Evolutionary conservation across 352 stramenopile genomes (phyloP), one percentile per base, ranked within the genome.

Genomic region (Phytophthora tubulina): DNA sequence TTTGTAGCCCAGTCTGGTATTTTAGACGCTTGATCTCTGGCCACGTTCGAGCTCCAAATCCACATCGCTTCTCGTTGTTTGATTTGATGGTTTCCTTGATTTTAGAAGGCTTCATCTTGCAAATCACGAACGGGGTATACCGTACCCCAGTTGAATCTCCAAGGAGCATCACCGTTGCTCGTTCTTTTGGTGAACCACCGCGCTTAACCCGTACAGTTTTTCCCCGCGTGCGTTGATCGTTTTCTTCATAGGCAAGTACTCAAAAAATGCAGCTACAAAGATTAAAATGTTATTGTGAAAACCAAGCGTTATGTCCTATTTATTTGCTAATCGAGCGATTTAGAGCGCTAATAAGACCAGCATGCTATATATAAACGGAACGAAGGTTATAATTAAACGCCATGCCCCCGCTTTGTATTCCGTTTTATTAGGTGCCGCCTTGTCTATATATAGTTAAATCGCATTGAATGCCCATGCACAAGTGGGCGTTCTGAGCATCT

Each of bases 401-500:
- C n/a, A n/a, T n/a, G n/a, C n/a, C n/a, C n/a, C n/a, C n/a, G n/a
- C n/a, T n/a, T n/a, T 21, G 21, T 21, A 21, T 21, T 21, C 21
- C 21, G 21, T 21, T 21, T 21, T 21, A 21, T 21, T 21, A 21
- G 21, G 21, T 21, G 21, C 21, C 21, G 21, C 21, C 0, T 21
- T 21, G 21, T 21, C 21, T 53, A 53, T 35, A 36, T 10, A 55
- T 55, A 55, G 31, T 21, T 11, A 30, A 6, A 49, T 41, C 32
- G 41, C 54, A 17, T 53, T 6, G 51, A 56, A 56, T 64, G 57
- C 57, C 57, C 44, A 64, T 45, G 45, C 9, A 31, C 27, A 17
- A 36, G 6, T 63, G 56, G 56, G 56, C 42, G 56, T 56, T 56
- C 10, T 32, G 35, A 64, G 32, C 33, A 4, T 56, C 21, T 4